Base-by-base conservation (phyloP, 108 stramenopile genomes). In the Nitzschia inconspicua region DNA sequence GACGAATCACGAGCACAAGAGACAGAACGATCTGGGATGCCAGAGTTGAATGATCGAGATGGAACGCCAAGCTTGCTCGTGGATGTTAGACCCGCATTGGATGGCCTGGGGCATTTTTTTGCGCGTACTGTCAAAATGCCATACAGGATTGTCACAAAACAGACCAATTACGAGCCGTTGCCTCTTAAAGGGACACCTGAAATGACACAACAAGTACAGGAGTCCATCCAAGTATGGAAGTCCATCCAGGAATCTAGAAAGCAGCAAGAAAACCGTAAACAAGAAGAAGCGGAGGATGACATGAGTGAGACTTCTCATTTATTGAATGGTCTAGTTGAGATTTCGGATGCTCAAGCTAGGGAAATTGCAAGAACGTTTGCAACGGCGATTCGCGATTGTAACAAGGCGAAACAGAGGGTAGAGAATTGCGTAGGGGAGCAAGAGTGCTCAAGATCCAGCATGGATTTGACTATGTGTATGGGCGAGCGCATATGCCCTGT, bases 1-100 rank as follows among this genome's bases (percentile, higher is more conserved):
- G 96, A 98, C 50, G 96, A 95, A 42, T 77, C 75, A 0, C 47
- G 54, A 22, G 86, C 83, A 3, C 65, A 34, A 3, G 80, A 80
- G 0, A 59, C 63, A 1, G 69, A 57, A 28, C 76, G 71, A 18
- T 68, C 70, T 9, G 76, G 63, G 23, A 65, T 79, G 61, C 91
- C 93, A 25, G 57, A 53, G 18, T 57, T 92, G 70, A 56, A 81
- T 37, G 78, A 79, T 55, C 52, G 52, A 4, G 54, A 76, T 0
- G 79, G 80, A 14, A 70, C 90, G 11, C 84, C 85, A 7, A 88
- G 84, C 30, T 79, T 98, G 40, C 58, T 85, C 49, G 90, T 99
- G 9, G 99, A 99, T 72, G 99, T 97, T 0, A 80, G 99, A 14
- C 99, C 99, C 0, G 99, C 99, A 0, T 35, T 94, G 37, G 97